Evolutionary conservation across 1,284 basidiomycete species (phyloP), one percentile per base, ranked within the genome.

Genomic region (Thelephora terrestris): DNA sequence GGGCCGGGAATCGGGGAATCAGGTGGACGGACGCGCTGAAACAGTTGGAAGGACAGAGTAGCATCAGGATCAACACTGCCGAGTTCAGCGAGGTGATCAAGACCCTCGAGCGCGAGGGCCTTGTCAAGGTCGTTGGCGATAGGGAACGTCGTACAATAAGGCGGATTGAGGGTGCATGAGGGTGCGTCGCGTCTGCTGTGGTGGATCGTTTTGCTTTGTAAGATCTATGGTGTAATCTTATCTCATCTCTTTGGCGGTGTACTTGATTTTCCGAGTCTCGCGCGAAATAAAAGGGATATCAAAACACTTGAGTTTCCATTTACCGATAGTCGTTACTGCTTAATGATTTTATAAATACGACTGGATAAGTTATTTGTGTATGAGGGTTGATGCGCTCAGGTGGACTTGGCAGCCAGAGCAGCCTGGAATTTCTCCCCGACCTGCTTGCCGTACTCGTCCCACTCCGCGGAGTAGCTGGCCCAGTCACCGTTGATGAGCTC

Each of bases 11-110:
- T 17, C 64, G 78, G 32, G 90, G 91, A 6, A 64, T 93, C 45
- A 78, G 79, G 52, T 95, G 91, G 90, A 68, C 68, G 5, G 89
- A 94, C 21, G 83, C 82, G 9, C 69, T 91, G 46, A 84, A 77
- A 64, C 68, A 74, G 45, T 69, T 97, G 46, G 79, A 82, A 38
- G 75, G 76, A 46, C 92, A 96, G 72, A 90, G 85, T 52, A 84
- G 78, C 45, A 72, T 95, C 52, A 76, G 76, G 49, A 73, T 95
- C 50, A 87, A 91, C 58, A 58, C 75, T 40, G 67, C 74, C 3
- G 91, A 95, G 63, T 92, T 97, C 63, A 65, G 74, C 32, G 89
- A 93, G 65, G 85, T 91, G 23, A 73, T 95, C 52, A 82, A 78
- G 60, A 73, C 71, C 14, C 65, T 96, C 55, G 81, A 88, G 70